These are phyloP conservation scores for Aspergillus felis DNA, from an alignment of 2,329 filamentous ascomycete genomes.

Conservation along the genomic window DNA sequence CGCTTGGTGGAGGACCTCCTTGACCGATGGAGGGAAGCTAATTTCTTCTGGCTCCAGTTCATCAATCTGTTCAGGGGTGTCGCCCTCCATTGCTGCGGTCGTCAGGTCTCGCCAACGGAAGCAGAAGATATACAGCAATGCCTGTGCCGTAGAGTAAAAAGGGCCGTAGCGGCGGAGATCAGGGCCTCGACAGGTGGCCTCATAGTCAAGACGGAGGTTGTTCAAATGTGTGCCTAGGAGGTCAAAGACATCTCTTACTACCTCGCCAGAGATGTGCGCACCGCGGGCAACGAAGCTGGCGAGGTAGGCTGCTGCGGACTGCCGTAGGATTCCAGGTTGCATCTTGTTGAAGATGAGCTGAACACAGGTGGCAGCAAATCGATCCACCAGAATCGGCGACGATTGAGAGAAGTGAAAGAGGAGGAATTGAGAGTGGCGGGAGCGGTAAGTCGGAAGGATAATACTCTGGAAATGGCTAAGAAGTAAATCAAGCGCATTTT, in stretches of 20 bases:
- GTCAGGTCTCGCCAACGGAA: constrained; percentile 94
- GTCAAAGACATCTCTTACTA: constrained; percentile 78
- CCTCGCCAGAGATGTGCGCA: constrained; percentile 69
- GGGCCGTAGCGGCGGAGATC: constrained; percentile 78
- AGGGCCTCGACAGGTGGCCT: constrained; percentile 72
- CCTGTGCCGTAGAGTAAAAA: constrained; percentile 87
- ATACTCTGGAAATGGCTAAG: constrained; percentile 82
- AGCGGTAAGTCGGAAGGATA: constrained; percentile 86
- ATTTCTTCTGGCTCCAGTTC: constrained; percentile 65
- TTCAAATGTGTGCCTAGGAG: constrained; percentile 76
- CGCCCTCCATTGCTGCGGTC: constrained; percentile 52
- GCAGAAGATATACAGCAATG: constrained; percentile 91
- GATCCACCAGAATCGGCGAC: constrained; percentile 71
- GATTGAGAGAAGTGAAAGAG: constrained; percentile 92
- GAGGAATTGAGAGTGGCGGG: constrained; percentile 90
- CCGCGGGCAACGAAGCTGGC: constrained; percentile 92
- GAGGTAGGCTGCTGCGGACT: constrained; percentile 86
- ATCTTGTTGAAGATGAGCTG: constrained; percentile 67
- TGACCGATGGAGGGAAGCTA: constrained; percentile 70
- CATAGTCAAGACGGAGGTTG: constrained; percentile 66
- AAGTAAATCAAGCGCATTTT: constrained; percentile 72
- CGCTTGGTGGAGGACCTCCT: constrained; percentile 69
- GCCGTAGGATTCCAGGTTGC: constrained; percentile 68
- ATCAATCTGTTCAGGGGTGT: constrained; percentile 52
- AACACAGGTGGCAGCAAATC: constrained; percentile 75